These are phyloP conservation scores for Arthrobotrys musiformis DNA, from an alignment of 2,329 filamentous ascomycete species.

Conservation along the genomic window DNA sequence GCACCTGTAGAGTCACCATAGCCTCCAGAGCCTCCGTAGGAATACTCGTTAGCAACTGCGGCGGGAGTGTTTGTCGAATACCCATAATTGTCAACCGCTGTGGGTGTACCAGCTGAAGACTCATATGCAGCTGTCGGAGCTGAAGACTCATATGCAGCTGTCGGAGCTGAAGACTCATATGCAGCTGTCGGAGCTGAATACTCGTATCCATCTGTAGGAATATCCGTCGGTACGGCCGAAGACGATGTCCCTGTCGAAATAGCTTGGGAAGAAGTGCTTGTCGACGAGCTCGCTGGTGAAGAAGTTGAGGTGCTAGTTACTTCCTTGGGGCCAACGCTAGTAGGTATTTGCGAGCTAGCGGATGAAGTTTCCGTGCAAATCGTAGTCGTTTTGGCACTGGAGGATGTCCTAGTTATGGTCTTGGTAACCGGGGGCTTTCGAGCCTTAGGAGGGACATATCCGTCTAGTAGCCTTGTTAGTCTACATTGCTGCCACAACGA, in stretches of 20 bases:
- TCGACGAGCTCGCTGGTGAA: neutral
- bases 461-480: neutral
- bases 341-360: neutral
- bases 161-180: neutral
- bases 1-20: neutral
- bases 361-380: neutral
- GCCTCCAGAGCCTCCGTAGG: neutral
- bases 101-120: too few relatives aligned
- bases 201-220: neutral
- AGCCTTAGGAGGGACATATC: neutral
- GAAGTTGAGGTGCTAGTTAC: neutral
- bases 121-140: too few relatives aligned
- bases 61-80: neutral
- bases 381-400: too few relatives aligned
- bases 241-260: neutral
- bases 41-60: neutral
- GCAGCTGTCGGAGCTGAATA: neutral
- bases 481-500: neutral
- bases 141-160: neutral
- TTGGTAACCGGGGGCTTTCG: neutral
- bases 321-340: neutral
- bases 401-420: neutral
- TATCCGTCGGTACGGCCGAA: neutral
- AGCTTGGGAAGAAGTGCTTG: too few relatives aligned
- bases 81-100: neutral